These are phyloP conservation scores for Umbelopsis sp. DNA, from an alignment of 192 early-diverging fungal species.

Conservation along the genomic window DNA sequence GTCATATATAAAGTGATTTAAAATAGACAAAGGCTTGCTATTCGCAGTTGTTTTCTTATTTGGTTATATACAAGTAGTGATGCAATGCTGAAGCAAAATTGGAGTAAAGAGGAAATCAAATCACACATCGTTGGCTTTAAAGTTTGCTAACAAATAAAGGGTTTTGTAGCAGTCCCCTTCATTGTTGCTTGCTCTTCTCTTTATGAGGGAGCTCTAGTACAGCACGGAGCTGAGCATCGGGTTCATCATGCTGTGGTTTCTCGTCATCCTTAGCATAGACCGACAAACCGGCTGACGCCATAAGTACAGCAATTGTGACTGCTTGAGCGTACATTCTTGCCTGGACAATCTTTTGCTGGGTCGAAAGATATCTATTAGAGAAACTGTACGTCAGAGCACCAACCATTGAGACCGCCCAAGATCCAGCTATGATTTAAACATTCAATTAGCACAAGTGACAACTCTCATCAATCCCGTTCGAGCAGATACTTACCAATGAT, in stretches of 20 bases:
- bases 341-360: conserved; percentile 68
- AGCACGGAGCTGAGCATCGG: conserved; percentile 37
- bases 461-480: not conserved
- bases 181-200: not conserved
- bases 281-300: conserved; percentile 60
- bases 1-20: too few relatives aligned
- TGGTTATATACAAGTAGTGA: too few relatives aligned
- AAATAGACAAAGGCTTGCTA: too few relatives aligned
- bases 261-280: conserved; percentile 41
- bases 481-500: conserved; percentile 34
- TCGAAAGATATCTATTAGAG: conserved; percentile 50
- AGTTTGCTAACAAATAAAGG: not conserved
- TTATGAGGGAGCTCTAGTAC: conserved; percentile 36
- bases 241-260: conserved; percentile 22
- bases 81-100: too few relatives aligned
- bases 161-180: not conserved
- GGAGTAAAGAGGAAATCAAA: too few relatives aligned
- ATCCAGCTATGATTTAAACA: conserved; percentile 26
- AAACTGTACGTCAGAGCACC: conserved; percentile 44
- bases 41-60: too few relatives aligned
- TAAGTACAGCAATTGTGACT: conserved; percentile 61
- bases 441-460: not conserved
- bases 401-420: conserved; percentile 45
- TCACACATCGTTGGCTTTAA: not conserved
- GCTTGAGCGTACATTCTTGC: conserved; percentile 76